Conservation (phyloP, 208 protist species). For the Trypanosoma scelopori region DNA sequence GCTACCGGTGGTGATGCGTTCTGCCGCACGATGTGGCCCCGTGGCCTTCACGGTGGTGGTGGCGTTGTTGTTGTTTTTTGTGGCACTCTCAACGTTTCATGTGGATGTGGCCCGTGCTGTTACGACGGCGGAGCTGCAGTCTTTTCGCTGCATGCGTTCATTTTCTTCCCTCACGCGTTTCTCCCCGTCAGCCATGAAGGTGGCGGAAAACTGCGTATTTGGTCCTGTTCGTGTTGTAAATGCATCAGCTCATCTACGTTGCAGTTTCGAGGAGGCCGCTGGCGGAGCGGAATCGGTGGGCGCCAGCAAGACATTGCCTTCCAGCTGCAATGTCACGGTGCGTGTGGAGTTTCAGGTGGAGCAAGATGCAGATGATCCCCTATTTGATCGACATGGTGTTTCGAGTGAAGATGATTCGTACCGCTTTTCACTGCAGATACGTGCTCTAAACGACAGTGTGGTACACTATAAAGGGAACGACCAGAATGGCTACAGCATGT, state of each 20-base stretch:
- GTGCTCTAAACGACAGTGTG: slow-evolving; percentile 29
- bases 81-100: background rate
- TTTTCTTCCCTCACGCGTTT: slow-evolving; percentile 52
- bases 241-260: slow-evolving; percentile 38
- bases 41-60: background rate
- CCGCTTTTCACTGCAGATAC: slow-evolving; percentile 48
- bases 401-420: slow-evolving; percentile 38
- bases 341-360: slow-evolving; percentile 21
- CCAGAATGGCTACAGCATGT: slow-evolving; percentile 78
- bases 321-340: slow-evolving; percentile 27
- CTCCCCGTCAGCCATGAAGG: slow-evolving; percentile 29
- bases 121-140: background rate
- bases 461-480: slow-evolving; percentile 83
- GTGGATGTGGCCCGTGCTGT: background rate
- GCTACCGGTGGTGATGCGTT: background rate
- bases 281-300: slow-evolving; percentile 3
- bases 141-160: slow-evolving; percentile 60
- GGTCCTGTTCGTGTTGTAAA: slow-evolving; percentile 48
- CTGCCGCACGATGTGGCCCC: background rate
- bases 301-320: background rate
- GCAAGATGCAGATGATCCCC: slow-evolving; percentile 1
- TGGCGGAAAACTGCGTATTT: slow-evolving; percentile 52
- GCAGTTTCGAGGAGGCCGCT: slow-evolving; percentile 11
- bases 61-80: background rate
- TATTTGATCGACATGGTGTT: background rate